phyloP scores from a whole-genome alignment of 2,329 filamentous ascomycete genomes.

The Stagonosporopsis chrysanthemi region DNA sequence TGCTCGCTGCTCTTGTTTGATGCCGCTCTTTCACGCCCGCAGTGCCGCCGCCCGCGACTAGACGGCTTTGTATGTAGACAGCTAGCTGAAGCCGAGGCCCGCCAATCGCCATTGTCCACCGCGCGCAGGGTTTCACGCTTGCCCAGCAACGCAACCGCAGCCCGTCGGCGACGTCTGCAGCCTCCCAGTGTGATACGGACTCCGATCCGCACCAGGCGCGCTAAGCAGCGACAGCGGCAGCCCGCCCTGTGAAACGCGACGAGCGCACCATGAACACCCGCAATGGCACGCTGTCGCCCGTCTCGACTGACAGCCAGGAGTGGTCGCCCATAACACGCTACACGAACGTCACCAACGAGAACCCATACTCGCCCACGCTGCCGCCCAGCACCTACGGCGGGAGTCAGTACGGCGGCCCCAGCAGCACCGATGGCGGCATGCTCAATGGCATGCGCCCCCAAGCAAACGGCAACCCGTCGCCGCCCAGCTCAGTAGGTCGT shows the following conservation, averaged over 20 bases:
- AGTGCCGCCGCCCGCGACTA: neutral
- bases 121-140: conserved; percentile 8
- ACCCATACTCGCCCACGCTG: conserved; percentile 49
- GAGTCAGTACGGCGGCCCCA: conserved; percentile 44
- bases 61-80: no score
- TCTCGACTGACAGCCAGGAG: conserved; percentile 51
- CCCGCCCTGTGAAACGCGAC: conserved; percentile 32
- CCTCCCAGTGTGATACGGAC: conserved; percentile 1
- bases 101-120: neutral
- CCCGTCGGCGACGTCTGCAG: conserved; percentile 6
- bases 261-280: conserved; percentile 45
- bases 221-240: conserved; percentile 32
- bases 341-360: conserved; percentile 47
- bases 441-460: conserved; percentile 62
- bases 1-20: neutral
- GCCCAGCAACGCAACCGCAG: conserved; percentile 2
- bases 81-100: conserved; percentile 6
- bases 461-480: conserved; percentile 70
- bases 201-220: conserved; percentile 5
- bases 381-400: conserved; percentile 46
- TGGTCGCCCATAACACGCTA: conserved; percentile 53
- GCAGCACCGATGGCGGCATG: conserved; percentile 51
- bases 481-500: conserved; percentile 84
- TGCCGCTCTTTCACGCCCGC: conserved; percentile 3
- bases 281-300: conserved; percentile 51